phyloP scores from a whole-genome alignment of 768 basidiomycete species.

The Coprinopsis strossmayeri region DNA sequence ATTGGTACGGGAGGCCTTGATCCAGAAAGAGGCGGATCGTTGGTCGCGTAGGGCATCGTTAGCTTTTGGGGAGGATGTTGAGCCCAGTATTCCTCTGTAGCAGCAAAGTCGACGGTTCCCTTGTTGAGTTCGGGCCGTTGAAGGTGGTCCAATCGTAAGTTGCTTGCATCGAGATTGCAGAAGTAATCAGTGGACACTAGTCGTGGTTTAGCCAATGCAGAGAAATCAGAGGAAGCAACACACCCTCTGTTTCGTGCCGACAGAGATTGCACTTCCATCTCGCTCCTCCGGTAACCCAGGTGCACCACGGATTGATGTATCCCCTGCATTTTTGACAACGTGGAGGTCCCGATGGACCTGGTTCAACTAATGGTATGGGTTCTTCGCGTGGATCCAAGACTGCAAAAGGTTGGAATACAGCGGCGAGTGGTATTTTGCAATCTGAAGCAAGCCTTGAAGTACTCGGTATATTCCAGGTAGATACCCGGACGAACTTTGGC shows the following conservation, averaged over 20 bases:
- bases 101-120: constrained; percentile 89
- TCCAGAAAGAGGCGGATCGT: constrained; percentile 39
- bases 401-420: constrained; percentile 87
- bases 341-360: constrained; percentile 66
- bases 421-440: constrained; percentile 78
- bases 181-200: constrained; percentile 80
- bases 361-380: constrained; percentile 69
- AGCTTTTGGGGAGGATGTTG: constrained; percentile 53
- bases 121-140: constrained; percentile 82
- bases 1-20: constrained; percentile 56
- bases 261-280: constrained; percentile 95
- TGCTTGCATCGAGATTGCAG: constrained; percentile 71
- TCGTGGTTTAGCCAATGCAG: constrained; percentile 9
- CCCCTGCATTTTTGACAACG: constrained; percentile 81
- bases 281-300: constrained; percentile 74
- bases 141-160: constrained; percentile 72
- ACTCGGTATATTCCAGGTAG: constrained; percentile 85
- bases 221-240: constrained; percentile 19
- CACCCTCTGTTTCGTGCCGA: constrained; percentile 76
- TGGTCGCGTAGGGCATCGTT: constrained; percentile 45
- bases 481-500: constrained; percentile 83
- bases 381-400: constrained; percentile 75
- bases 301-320: constrained; percentile 93
- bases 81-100: constrained; percentile 84
- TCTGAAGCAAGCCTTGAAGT: constrained; percentile 74